Base-by-base conservation (phyloP, 495 filamentous ascomycete species). In the Podospora australis region DNA sequence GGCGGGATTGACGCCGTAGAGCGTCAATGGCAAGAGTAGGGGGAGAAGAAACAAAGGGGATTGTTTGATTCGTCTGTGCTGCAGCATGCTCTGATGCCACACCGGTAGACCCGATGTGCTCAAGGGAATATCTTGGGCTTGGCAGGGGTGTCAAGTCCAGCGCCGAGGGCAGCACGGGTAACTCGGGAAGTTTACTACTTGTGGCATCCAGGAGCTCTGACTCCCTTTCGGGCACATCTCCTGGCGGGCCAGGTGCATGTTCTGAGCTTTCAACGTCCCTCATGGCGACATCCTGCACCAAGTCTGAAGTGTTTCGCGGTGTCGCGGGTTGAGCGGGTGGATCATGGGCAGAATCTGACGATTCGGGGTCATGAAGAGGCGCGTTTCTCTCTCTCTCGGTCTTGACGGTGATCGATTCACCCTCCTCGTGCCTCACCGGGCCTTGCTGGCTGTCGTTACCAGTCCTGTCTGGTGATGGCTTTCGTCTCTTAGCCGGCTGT, bases 401-500 rank as follows among this genome's bases (percentile, higher is more conserved):
- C 13, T 30, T 30, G 26, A 30, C 26, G 26, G 6, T 30, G n/a
- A n/a, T n/a, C n/a, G n/a, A n/a, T 30, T 30, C 26, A 6, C 26
- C 26, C 6, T 6, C 28, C 39, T n/a, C 20, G 39, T 36, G 20
- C 13, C 22, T n/a, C n/a, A n/a, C n/a, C n/a, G n/a, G n/a, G n/a
- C n/a, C n/a, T n/a, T n/a, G n/a, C n/a, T n/a, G n/a, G n/a, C n/a
- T n/a, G n/a, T n/a, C n/a, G n/a, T n/a, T n/a, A n/a, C n/a, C n/a
- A n/a, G n/a, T n/a, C n/a, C n/a, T n/a, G n/a, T 55, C 46, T 8
- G 55, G 56, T 4, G 59, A 66, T 45, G 60, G 43, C 46, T 63
- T 63, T n/a, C 63, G 68, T 48, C 70, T 64, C 44, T 78, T 78
- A 1, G 60, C 29, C n/a, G 71, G 70, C 28, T 71, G 59, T 25